These are phyloP conservation scores for Metschnikowia vanudenii DNA, from an alignment of 805 yeast genomes.

Conservation along the genomic window DNA sequence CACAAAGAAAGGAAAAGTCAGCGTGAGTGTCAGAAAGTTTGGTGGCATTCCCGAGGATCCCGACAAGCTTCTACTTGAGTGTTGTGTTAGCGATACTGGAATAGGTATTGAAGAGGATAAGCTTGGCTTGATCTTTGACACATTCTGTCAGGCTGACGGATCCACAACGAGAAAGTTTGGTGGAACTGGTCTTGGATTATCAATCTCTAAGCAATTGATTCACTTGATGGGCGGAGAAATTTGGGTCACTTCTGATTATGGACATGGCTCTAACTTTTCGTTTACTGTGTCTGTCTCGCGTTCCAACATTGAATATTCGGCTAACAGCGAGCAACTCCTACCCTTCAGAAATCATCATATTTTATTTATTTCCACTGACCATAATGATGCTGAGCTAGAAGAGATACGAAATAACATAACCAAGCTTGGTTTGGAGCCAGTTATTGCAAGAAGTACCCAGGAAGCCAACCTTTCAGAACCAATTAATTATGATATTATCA, in stretches of 20 bases:
- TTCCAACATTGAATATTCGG: conserved; percentile 57
- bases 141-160: conserved; percentile 92
- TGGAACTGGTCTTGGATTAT: conserved; percentile 87
- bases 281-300: conserved; percentile 80
- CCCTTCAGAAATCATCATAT: conserved; percentile 74
- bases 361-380: conserved; percentile 66
- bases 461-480: conserved; percentile 59
- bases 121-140: conserved; percentile 80
- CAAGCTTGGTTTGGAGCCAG: conserved; percentile 60
- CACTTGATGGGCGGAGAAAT: conserved; percentile 93
- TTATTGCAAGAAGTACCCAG: conserved; percentile 52
- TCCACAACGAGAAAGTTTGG: conserved; percentile 91
- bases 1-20: conserved; percentile 79
- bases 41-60: conserved; percentile 31
- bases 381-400: conserved; percentile 48
- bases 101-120: conserved; percentile 87
- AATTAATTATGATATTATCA: conserved; percentile 71
- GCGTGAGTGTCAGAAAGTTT: conserved; percentile 65
- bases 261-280: conserved; percentile 78
- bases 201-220: conserved; percentile 82
- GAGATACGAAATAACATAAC: conserved; percentile 51
- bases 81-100: conserved; percentile 88
- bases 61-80: conserved; percentile 59
- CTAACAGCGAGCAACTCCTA: conserved; percentile 64
- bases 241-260: conserved; percentile 83